phyloP scores from a whole-genome alignment of 225 moss, liverwort and hornwort genomes.

The Sphagnum contortum region DNA sequence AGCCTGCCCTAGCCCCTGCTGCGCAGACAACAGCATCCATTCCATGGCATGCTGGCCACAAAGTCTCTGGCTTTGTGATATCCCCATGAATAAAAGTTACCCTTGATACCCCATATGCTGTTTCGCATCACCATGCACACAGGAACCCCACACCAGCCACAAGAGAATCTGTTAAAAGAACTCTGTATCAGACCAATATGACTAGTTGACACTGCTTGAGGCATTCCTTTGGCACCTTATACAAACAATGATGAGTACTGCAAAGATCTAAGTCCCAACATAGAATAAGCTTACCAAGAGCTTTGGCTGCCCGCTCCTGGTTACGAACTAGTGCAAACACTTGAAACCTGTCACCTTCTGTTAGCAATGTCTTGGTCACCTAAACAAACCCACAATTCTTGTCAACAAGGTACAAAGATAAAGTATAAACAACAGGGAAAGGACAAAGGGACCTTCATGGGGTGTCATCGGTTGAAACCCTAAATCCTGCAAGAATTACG shows the following conservation, averaged over 20 bases:
- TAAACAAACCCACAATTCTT: constrained; percentile 15
- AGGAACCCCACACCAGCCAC: too few species aligned
- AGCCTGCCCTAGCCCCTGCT: constrained; percentile 72
- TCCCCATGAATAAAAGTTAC: constrained; percentile 68
- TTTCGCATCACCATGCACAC: background rate
- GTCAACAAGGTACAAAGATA: too few species aligned
- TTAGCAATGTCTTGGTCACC: constrained; percentile 68
- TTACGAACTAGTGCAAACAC: constrained; percentile 65
- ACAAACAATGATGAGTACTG: too few species aligned
- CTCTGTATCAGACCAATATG: too few species aligned
- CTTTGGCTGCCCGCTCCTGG: constrained; percentile 65
- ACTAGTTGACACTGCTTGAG: too few species aligned
- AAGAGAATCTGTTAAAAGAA: too few species aligned
- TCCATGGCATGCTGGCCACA: constrained; percentile 58
- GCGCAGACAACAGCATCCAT: constrained; percentile 69
- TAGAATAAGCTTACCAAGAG: constrained; percentile 46
- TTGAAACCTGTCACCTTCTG: constrained; percentile 49
- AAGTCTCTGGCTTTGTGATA: constrained; percentile 64
- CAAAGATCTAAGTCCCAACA: too few species aligned
- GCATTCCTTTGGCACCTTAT: too few species aligned
- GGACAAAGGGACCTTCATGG: too few species aligned
- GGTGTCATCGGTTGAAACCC: too few species aligned
- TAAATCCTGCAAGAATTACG: too few species aligned
- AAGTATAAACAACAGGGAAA: too few species aligned
- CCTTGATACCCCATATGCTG: constrained; percentile 55